These are phyloP conservation scores for Ustilago hordei DNA, from an alignment of 1,284 basidiomycete species.

Conservation along the genomic window DNA sequence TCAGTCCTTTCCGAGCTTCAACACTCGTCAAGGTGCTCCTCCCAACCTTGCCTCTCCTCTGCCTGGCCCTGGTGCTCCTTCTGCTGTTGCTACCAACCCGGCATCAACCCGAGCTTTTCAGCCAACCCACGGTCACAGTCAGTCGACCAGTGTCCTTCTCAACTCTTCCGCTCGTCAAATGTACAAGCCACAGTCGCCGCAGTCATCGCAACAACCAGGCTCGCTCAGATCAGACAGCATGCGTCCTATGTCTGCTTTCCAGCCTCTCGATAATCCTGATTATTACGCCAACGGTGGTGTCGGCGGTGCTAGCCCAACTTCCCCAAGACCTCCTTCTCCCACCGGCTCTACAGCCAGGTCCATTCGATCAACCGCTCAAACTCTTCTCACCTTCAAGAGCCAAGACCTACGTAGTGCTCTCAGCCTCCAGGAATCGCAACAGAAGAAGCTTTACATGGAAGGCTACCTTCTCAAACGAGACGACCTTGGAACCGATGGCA, in stretches of 20 bases:
- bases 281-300: conserved; percentile 19
- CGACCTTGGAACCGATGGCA: conserved; percentile 64
- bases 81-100: background rate
- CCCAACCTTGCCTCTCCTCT: conserved; percentile 3
- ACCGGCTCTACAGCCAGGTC: conserved; percentile 53
- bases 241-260: conserved; percentile 65
- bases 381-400: conserved; percentile 66
- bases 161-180: conserved; percentile 33
- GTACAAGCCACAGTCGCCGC: conserved; percentile 30
- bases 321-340: conserved; percentile 45
- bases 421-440: conserved; percentile 64
- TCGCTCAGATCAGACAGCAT: conserved; percentile 36
- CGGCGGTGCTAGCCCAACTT: conserved; percentile 25
- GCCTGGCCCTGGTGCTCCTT: background rate
- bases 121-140: conserved; percentile 37
- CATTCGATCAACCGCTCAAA: conserved; percentile 50
- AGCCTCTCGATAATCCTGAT: conserved; percentile 61
- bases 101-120: conserved; percentile 27
- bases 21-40: conserved; percentile 21
- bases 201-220: conserved; percentile 22
- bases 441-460: conserved; percentile 68
- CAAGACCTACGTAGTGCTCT: conserved; percentile 65
- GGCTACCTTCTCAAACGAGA: conserved; percentile 66
- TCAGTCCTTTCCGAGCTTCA: conserved; percentile 19
- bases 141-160: conserved; percentile 47